These are phyloP conservation scores for Bipolaris sorokiniana DNA, from an alignment of 2,329 filamentous ascomycete species.

Conservation along the genomic window DNA sequence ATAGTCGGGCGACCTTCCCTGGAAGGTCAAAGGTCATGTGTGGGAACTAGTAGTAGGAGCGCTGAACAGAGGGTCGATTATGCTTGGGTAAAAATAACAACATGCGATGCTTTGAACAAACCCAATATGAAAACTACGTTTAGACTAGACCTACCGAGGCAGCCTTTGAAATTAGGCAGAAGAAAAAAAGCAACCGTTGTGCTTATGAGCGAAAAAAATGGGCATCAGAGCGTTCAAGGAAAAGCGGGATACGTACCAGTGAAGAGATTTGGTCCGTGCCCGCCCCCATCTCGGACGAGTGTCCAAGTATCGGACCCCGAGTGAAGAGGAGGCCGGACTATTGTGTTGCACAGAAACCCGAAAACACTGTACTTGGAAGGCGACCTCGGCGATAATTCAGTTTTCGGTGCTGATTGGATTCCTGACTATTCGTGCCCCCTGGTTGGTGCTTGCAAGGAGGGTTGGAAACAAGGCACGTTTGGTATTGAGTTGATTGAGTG, in stretches of 20 bases:
- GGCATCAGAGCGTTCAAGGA: conserved; percentile 1
- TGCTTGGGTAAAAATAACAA: background rate
- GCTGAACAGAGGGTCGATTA: background rate
- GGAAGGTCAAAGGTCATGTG: background rate
- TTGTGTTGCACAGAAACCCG: conserved; percentile 1
- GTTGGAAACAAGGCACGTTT: background rate
- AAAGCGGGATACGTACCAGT: background rate
- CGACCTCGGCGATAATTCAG: background rate
- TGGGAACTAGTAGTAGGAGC: background rate
- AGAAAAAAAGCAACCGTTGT: background rate
- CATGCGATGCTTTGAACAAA: background rate
- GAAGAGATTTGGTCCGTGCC: conserved; percentile 1
- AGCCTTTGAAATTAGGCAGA: background rate
- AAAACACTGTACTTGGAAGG: conserved; percentile 5
- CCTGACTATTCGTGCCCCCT: background rate
- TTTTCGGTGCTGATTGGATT: background rate
- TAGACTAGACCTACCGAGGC: background rate
- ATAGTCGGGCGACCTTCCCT: background rate
- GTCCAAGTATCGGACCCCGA: background rate
- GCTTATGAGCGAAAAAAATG: background rate
- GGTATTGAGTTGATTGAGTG: conserved; percentile 46
- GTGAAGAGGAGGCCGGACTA: conserved; percentile 2
- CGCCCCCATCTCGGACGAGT: conserved; percentile 4
- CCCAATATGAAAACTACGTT: background rate
- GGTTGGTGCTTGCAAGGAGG: background rate